A percentile compares a stretch with the other conserved stretches of the same genome.
Conservation (phyloP, 2,329 filamentous ascomycete genomes). For the Pezicula radicicola region DNA sequence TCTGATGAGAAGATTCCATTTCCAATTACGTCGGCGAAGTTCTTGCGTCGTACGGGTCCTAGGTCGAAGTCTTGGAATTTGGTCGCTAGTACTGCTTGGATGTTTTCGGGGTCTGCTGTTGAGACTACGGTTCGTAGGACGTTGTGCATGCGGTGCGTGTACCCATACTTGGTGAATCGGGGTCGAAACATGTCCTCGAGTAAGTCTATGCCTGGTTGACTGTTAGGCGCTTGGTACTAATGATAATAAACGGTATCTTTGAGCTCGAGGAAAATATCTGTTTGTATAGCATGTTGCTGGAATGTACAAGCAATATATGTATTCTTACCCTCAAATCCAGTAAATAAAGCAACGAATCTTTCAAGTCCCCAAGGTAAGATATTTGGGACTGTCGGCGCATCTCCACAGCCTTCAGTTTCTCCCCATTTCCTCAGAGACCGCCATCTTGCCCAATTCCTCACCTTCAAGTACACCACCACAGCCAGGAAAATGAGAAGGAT, state of each 20-base stretch:
- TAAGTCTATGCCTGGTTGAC: slow-evolving; percentile 14
- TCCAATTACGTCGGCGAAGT: slow-evolving; percentile 28
- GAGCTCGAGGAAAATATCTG: not conserved
- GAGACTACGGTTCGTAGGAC: slow-evolving; percentile 34
- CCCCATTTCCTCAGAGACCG: slow-evolving; percentile 15
- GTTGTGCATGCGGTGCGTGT: slow-evolving; percentile 12
- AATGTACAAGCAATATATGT: too few species aligned
- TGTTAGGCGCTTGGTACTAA: too few species aligned
- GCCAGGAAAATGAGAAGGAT: too few species aligned
- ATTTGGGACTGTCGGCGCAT: slow-evolving; percentile 10
- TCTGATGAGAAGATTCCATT: slow-evolving; percentile 38
- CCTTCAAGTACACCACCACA: slow-evolving; percentile 7
- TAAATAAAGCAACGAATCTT: slow-evolving; percentile 9
- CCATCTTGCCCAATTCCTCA: slow-evolving; percentile 13
- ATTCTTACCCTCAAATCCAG: slow-evolving; percentile 11
- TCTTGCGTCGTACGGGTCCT: slow-evolving; percentile 26
- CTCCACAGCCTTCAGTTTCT: slow-evolving; percentile 15
- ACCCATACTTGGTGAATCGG: slow-evolving; percentile 8
- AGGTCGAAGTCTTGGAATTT: slow-evolving; percentile 32
- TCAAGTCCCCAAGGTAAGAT: slow-evolving; percentile 15
- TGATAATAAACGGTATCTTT: too few species aligned
- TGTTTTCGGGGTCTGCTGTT: slow-evolving; percentile 34
- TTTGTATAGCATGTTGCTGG: not conserved
- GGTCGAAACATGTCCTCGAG: slow-evolving; percentile 17
- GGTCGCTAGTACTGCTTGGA: slow-evolving; percentile 29